Evolutionary conservation across 2,329 filamentous ascomycete genomes (phyloP), one percentile per base, ranked within the genome.

Genomic region (Rhynchosporium secalis): DNA sequence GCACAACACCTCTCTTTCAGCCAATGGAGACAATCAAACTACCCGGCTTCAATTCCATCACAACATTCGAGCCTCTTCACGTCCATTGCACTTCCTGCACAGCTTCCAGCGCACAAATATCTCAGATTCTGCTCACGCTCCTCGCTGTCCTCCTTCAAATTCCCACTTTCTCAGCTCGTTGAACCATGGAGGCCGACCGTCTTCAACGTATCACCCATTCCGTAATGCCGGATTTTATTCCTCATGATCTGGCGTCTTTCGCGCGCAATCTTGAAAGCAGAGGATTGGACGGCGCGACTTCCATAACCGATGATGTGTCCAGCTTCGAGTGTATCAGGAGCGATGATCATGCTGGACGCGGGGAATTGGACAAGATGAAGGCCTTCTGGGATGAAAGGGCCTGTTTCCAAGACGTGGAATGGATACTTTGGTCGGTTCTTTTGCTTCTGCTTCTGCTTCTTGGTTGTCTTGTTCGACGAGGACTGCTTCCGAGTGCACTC

Each of bases 291-390:
- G 10, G 49, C 33, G n/a, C 38, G 40, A 12, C 7, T 28, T 20
- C 49, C 49, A n/a, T 54, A 54, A 26, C 33, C 49, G 33, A 54
- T 54, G 10, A 54, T 28, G 12, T 54, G 49, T 20, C 49, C 49
- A 1, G 33, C 8, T 40, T 54, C 49, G n/a, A 54, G 9, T 1
- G n/a, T 28, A 4, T 54, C 49, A 2, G 49, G 7, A 8, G 15
- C 33, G n/a, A 54, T 40, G 36, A 40, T n/a, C n/a, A 9, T 40
- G n/a, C 28, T n/a, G 5, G 33, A 8, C 12, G n/a, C n/a, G n/a
- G 49, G 49, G 15, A 9, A 54, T n/a, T 40, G 9, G n/a, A 40
- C n/a, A 9, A 54, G 33, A n/a, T 54, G n/a, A 7, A 54, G 36
- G 15, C 49, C 49, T 40, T 54, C 49, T 1, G 33, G 49, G 9